phyloP scores from a whole-genome alignment of 805 yeast genomes.

The Candida sanyiensis region DNA sequence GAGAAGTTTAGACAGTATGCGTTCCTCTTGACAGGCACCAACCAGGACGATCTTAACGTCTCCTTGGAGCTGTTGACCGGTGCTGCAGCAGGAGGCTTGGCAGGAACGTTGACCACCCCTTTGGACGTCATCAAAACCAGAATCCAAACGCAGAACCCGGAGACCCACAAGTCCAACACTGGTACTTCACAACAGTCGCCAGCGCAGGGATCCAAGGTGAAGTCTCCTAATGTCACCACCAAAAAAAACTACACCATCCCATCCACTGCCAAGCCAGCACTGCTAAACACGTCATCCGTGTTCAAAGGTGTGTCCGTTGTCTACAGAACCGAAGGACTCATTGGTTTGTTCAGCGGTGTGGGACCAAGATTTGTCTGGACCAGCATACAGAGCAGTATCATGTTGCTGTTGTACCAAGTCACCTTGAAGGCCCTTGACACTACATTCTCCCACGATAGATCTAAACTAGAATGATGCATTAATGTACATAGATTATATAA shows the following conservation, averaged over 20 bases:
- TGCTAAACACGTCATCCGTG: constrained; percentile 39
- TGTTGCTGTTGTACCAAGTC: constrained; percentile 83
- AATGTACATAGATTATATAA: constrained; percentile 4
- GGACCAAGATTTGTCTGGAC: constrained; percentile 98
- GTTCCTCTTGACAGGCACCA: constrained; percentile 29
- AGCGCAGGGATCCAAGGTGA: constrained; percentile 4
- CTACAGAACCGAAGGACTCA: constrained; percentile 65
- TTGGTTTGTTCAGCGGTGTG: constrained; percentile 86
- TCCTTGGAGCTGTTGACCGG: constrained; percentile 75
- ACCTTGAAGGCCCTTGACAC: constrained; percentile 45
- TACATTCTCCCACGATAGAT: constrained; percentile 2
- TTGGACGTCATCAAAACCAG: constrained; percentile 89
- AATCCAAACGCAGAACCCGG: constrained; percentile 77
- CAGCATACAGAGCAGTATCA: constrained; percentile 86
- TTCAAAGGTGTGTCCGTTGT: constrained; percentile 47
- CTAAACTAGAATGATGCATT: constrained; percentile 4
- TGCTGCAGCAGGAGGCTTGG: constrained; percentile 92
- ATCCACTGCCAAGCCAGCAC: constrained; percentile 18
- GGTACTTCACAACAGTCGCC: constrained; percentile 2
- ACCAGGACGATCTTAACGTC: constrained; percentile 45
- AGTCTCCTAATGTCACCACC: constrained; percentile 12
- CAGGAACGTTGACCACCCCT: constrained; percentile 87
- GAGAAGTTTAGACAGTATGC: constrained; percentile 72
- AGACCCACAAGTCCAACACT: constrained; percentile 1
- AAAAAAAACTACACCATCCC: constrained; percentile 28